Evolutionary conservation across 257 asterid genomes (phyloP).

Genomic region (Solanum ahanhuiri): DNA sequence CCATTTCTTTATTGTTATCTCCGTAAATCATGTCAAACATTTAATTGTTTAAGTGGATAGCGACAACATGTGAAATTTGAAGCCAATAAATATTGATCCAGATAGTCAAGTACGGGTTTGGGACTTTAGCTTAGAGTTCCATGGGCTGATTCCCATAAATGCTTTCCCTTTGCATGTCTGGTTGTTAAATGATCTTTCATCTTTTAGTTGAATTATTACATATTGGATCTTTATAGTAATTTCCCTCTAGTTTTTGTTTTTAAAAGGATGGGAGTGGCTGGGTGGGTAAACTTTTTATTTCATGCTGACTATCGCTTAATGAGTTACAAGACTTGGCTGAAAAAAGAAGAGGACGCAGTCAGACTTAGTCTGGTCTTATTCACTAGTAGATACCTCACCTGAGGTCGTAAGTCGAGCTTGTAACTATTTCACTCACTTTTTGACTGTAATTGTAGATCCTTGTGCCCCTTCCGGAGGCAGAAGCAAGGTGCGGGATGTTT

Average conservation of each 20-base stretch:
- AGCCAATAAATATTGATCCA: not conserved
- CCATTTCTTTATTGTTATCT: not conserved
- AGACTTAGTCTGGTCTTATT: not conserved
- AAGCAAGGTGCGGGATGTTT: slow-evolving; percentile 89
- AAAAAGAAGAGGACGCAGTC: not conserved
- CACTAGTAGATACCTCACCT: not conserved
- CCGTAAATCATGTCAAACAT: not conserved
- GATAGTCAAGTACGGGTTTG: not conserved
- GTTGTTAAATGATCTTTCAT: not conserved
- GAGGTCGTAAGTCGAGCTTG: not conserved
- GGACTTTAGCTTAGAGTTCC: not conserved
- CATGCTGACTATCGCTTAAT: not conserved
- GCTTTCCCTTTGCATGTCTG: not conserved
- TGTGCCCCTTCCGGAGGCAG: slow-evolving; percentile 94
- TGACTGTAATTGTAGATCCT: slow-evolving; percentile 47
- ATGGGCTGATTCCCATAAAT: not conserved
- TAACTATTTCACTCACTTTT: not conserved
- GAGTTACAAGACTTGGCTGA: not conserved
- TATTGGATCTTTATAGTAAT: not conserved
- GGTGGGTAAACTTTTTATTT: not conserved
- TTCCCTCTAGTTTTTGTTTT: not conserved
- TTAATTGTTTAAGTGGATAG: not conserved
- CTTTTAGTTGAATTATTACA: not conserved
- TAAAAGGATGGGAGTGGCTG: not conserved
- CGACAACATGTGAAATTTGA: not conserved